Percentiles rank a stretch among this genome's conserved stretches.
Conservation (phyloP, 1,284 basidiomycete species). For the Leccinum pachyderme region DNA sequence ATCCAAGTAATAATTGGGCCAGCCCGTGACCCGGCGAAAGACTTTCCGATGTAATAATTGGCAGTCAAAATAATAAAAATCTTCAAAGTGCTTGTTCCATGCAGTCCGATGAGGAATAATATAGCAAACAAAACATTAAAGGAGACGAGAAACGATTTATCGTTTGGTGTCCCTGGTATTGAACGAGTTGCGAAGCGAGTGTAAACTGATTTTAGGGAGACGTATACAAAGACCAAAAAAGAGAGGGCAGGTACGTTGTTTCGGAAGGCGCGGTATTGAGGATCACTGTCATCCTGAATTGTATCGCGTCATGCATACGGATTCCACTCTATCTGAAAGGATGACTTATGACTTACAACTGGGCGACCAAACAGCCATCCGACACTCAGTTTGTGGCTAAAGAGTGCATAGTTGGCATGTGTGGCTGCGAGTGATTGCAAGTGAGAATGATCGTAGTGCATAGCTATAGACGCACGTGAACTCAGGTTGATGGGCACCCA, state of each 20-base stretch:
- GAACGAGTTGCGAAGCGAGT: conserved; percentile 28
- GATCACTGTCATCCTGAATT: conserved; percentile 79
- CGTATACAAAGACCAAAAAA: conserved; percentile 48
- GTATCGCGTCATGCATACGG: background rate
- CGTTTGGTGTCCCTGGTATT: conserved; percentile 19
- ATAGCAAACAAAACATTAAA: conserved; percentile 63
- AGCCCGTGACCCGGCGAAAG: conserved; percentile 40
- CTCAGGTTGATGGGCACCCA: conserved; percentile 83
- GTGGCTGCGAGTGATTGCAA: conserved; percentile 43
- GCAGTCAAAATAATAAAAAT: conserved; percentile 65
- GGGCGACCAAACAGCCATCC: conserved; percentile 70
- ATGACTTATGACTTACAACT: conserved; percentile 56
- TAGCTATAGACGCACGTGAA: conserved; percentile 51
- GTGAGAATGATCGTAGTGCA: background rate
- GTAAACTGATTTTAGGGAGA: conserved; percentile 48
- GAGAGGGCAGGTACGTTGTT: conserved; percentile 66
- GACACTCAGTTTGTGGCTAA: conserved; percentile 54
- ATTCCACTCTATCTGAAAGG: background rate
- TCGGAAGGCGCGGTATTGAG: conserved; percentile 83
- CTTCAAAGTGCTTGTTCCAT: conserved; percentile 85
- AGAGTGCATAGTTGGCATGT: conserved; percentile 74
- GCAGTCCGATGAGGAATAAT: conserved; percentile 76
- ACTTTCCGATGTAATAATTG: conserved; percentile 72
- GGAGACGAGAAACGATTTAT: conserved; percentile 46
- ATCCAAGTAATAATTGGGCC: conserved; percentile 64